Base-by-base conservation (phyloP, 2,329 filamentous ascomycete genomes). In the Colletotrichum destructivum region DNA sequence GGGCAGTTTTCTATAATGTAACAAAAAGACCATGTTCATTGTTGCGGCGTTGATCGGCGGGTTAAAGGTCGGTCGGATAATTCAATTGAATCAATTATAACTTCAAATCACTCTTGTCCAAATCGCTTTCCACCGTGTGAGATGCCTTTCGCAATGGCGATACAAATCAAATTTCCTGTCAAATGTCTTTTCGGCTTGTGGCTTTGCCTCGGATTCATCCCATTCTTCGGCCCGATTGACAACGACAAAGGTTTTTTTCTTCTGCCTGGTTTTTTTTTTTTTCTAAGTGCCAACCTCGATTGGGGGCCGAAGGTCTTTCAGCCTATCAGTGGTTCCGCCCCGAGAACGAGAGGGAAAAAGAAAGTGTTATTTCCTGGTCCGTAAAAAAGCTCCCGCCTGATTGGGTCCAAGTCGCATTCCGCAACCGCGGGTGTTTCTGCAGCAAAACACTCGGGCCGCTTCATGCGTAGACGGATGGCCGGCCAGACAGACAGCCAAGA, bases 391-490 rank as follows among this genome's bases (percentile, higher is more conserved):
- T 21, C 31, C 13, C 49, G 11, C 40, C 23, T 52, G 31, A 63
- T 63, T 63, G 61, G 61, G 26, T 16, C 23, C 13, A 15, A 26
- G 23, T 42, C 49, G 21, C 38, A 63, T 23, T 54, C 61, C 38
- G 61, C 61, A 54, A 63, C 61, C 49, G 35, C 49, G 61, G 61
- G 16, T 63, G 61, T 63, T 63, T 63, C 61, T 63, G 60, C 60
- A 18, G 40, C 59, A 31, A 44, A 35, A 23, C 46, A 40, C 60
- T 62, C 46, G 60, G 60, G 11, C 60, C 44, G 12, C 26, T 62
- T 56, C 40, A 69, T 54, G 65, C 56, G 26, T 26, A 26, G 26
- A 26, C 26, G 26, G 26, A 26, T 26, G 23, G 23, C 23, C 23
- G 3, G 26, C 3, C 26, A 49, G n/a, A 57, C 31, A 64, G 66